A percentile compares a stretch with the other conserved stretches of the same genome.
phyloP scores from a whole-genome alignment of 1,284 basidiomycete species.

The Trichosporon sp. region DNA sequence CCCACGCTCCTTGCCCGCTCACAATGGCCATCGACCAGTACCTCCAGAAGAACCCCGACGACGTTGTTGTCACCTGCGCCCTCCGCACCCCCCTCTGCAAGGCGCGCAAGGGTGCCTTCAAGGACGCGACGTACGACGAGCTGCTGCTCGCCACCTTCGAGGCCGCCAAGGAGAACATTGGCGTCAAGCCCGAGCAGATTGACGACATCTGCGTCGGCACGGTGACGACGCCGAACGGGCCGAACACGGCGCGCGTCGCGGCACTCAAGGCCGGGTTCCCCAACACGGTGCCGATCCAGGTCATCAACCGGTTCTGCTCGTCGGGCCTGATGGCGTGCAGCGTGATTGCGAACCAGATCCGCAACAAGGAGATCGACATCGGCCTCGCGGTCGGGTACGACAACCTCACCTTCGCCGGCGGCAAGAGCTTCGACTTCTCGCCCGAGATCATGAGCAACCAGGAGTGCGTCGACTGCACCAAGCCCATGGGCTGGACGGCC shows the following conservation, averaged over 20 bases:
- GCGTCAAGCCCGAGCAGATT: constrained; percentile 20
- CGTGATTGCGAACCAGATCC: constrained; percentile 81
- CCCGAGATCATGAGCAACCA: constrained; percentile 68
- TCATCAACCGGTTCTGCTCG: constrained; percentile 92
- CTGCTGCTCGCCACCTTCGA: constrained; percentile 25
- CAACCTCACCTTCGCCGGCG: constrained; percentile 65
- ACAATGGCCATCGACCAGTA: constrained; percentile 5
- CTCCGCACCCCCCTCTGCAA: constrained; percentile 27
- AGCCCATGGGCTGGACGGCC: constrained; percentile 95
- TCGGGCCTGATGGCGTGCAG: constrained; percentile 69
- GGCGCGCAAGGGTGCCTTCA: constrained; percentile 27
- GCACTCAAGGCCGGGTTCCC: constrained; percentile 20
- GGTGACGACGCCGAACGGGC: constrained; percentile 14
- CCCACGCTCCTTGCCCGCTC: background rate
- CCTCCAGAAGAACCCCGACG: constrained; percentile 6
- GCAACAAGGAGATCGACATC: constrained; percentile 78
- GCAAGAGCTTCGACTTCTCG: constrained; percentile 51
- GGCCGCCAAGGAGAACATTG: constrained; percentile 21
- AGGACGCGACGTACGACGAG: constrained; percentile 24
- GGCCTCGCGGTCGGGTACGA: constrained; percentile 93
- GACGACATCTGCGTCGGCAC: constrained; percentile 25
- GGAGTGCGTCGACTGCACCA: constrained; percentile 82
- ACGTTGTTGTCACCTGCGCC: constrained; percentile 24
- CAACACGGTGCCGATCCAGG: constrained; percentile 63
- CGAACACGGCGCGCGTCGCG: constrained; percentile 16